Evolutionary conservation across 371 early-diverging fungal species (phyloP), one percentile per base, ranked within the genome.

Genomic region (Mucor velutinosus): DNA sequence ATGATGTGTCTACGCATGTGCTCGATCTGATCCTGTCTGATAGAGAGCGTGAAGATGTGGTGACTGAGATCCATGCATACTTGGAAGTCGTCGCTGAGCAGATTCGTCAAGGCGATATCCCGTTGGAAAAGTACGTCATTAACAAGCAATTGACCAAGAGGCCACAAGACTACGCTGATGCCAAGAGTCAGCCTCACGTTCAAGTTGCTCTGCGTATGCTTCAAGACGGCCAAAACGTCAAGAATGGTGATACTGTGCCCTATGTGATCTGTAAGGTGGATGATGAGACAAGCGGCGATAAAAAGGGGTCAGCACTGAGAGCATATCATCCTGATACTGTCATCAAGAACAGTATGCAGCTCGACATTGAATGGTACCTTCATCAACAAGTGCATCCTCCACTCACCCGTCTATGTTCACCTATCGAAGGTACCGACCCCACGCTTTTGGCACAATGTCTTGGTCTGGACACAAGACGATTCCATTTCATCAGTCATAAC

Each of bases 381-480:
- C 84, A 89, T 63, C 94, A 94, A 64, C 99, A 99, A 78, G 89
- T 99, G 0, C 91, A 97, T 60, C 99, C 99, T 8, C 97, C 99
- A 4, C 76, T 99, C n/a, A 84, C 89, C 0, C 92, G 99, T 73
- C 79, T 99, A 39, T 92, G 95, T 33, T 92, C 89, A 37, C 94
- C 93, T 8, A 94, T 99, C 21, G 93, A 95, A 17, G 96, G 93
- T 56, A 97, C 95, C 0, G 93, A 95, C 68, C 80, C 86, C 30
- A 83, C 86, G 6, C 84, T 89, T 1, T 67, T 99, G 6, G 97
- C 99, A 3, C 89, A 92, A 47, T 93, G 91, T 67, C 86, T 99
- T 14, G 98, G 97, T 64, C 66, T 60, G 23, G 97, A 98, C 67
- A 65, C 89, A 10, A 62, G 81, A 58, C 90, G 92, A 64, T 96